phyloP scores from a whole-genome alignment of 495 filamentous ascomycete genomes.

The Aspergillus indologenus region DNA sequence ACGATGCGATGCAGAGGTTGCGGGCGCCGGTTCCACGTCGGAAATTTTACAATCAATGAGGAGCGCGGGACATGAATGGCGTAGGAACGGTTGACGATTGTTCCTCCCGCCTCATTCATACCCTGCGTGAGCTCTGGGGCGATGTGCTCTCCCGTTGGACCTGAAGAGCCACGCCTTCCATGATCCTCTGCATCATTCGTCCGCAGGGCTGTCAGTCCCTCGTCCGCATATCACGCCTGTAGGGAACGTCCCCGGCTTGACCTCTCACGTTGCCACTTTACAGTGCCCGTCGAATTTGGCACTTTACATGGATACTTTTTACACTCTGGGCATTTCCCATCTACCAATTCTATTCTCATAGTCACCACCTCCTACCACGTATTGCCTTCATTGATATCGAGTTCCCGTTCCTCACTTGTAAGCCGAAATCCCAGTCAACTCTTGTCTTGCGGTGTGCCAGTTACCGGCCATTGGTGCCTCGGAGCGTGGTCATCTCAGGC shows the following conservation, averaged over 20 bases:
- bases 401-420: neutral
- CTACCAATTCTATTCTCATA: neutral
- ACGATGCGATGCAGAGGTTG: slow-evolving; percentile 19
- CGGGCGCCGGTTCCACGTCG: slow-evolving; percentile 20
- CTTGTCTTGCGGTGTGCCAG: neutral
- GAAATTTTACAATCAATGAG: slow-evolving; percentile 20
- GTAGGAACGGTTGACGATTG: slow-evolving; percentile 1
- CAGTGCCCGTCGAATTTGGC: neutral
- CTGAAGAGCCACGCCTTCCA: slow-evolving; percentile 8
- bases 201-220: slow-evolving; percentile 14
- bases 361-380: neutral
- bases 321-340: neutral
- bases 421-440: neutral
- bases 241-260: neutral
- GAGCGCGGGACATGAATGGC: neutral
- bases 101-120: slow-evolving; percentile 2
- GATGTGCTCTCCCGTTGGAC: slow-evolving; percentile 2
- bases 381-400: slow-evolving; percentile 8
- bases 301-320: slow-evolving; percentile 1
- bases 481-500: slow-evolving; percentile 11
- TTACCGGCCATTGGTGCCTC: neutral
- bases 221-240: neutral
- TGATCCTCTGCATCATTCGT: slow-evolving; percentile 10
- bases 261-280: neutral
- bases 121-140: neutral